Base-by-base conservation (phyloP, 768 basidiomycete genomes). In the Dendrothele bispora region DNA sequence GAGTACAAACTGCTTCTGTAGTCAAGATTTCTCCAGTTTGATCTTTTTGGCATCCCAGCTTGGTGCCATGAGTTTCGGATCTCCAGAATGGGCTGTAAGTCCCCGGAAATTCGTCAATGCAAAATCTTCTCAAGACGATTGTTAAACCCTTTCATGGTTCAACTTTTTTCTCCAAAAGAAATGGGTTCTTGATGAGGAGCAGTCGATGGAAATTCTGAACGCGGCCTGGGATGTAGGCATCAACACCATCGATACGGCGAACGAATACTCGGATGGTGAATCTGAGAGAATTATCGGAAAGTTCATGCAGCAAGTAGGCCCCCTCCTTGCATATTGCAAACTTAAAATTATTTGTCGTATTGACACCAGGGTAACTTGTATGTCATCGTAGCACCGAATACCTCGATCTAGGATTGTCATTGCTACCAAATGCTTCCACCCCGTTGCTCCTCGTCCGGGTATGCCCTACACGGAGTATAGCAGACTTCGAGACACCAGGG, bases 101-200 rank as follows among this genome's bases (percentile, higher is more conserved):
- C 25, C 14, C 27, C 18, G 25, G 5, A 17, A 8, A 22, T n/a
- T 2, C 18, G n/a, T 22, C 12, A 29, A 6, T 14, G 17, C 10
- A 11, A 6, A 8, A 27, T 21, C 21, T 27, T n/a, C 15, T 4
- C n/a, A n/a, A n/a, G n/a, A n/a, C n/a, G n/a, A n/a, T n/a, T n/a
- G n/a, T n/a, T n/a, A 15, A 10, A n/a, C n/a, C 10, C 4, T n/a
- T 36, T 14, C 11, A 22, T 8, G 17, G n/a, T 39, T 67, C 10
- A 10, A 8, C 37, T 12, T 14, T n/a, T 11, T 26, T n/a, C n/a
- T n/a, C 30, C 67, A 64, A 57, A 57, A 75, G 53, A 56, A 61
- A 4, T 82, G 80, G 81, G 71, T 81, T 7, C 52, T 77, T 21
- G 71, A 67, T 3, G 75, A 79, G 48, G 74, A 75, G 41, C 64